phyloP scores from a whole-genome alignment of 2,329 filamentous ascomycete genomes.

The Leptographium lundbergii region DNA sequence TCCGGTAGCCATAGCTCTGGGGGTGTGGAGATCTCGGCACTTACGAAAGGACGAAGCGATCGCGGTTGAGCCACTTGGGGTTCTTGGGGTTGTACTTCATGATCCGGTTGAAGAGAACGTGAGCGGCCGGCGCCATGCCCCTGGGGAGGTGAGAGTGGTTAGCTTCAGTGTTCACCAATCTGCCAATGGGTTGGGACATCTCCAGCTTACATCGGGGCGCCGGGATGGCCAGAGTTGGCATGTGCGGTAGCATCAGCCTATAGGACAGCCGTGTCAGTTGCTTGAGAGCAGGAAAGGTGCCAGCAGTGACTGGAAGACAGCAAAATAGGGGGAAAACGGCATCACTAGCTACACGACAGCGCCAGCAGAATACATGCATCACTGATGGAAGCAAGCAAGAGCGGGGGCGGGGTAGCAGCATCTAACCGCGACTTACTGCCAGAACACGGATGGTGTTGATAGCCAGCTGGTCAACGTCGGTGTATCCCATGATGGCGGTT shows the following conservation, averaged over 20 bases:
- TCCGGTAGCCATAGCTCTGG: background rate
- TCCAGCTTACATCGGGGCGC: constrained; percentile 74
- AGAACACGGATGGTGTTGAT: constrained; percentile 98
- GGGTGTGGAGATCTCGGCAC: constrained; percentile 19
- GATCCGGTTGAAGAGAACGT: constrained; percentile 98
- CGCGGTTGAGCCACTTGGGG: constrained; percentile 91
- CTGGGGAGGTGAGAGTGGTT: constrained; percentile 25
- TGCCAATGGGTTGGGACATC: background rate
- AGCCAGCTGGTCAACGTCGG: constrained; percentile 75
- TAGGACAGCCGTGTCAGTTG: constrained; percentile 25
- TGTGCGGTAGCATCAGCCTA: constrained; percentile 95
- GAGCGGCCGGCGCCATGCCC: constrained; percentile 84
- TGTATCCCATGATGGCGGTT: constrained; percentile 66
- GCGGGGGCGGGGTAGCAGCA: constrained; percentile 12
- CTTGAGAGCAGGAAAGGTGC: no score
- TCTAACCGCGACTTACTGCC: constrained; percentile 60
- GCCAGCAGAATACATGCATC: background rate
- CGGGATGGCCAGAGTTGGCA: constrained; percentile 96
- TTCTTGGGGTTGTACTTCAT: constrained; percentile 99
- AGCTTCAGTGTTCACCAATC: background rate
- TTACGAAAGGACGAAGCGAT: constrained; percentile 98
- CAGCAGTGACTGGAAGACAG: background rate
- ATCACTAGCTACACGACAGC: background rate
- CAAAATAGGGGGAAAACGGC: background rate
- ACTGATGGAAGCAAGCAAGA: background rate